Evolutionary conservation across 148 eudicot species (phyloP).

Genomic region (Chenopodium formosanum): DNA sequence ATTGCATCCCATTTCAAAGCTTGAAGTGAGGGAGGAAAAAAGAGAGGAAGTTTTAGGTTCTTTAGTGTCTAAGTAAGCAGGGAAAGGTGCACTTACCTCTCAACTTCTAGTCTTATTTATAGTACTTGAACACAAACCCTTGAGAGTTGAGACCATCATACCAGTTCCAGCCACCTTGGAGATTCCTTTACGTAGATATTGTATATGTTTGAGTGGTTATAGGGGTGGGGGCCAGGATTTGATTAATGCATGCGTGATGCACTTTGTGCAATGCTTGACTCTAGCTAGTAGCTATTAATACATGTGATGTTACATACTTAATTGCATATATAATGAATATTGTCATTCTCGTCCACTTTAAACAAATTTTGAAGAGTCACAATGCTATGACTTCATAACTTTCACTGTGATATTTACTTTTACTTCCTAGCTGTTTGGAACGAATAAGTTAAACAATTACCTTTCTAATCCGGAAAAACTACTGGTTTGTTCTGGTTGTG

Average conservation of each 20-base stretch:
- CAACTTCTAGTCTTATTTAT: conserved; percentile 33
- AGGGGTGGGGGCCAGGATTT: background rate
- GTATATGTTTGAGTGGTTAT: background rate
- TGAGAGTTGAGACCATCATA: conserved; percentile 11
- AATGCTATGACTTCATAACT: background rate
- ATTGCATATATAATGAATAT: background rate
- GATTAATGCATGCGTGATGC: conserved; percentile 17
- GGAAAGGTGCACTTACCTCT: conserved; percentile 22
- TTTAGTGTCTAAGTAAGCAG: conserved; percentile 4
- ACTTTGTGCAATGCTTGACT: background rate
- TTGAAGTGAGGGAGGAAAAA: conserved; percentile 5
- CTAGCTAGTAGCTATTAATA: background rate
- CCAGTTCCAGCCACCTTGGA: conserved; percentile 29
- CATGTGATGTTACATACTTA: background rate
- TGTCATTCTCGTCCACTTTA: background rate
- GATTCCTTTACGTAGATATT: conserved; percentile 26
- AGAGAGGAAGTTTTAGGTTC: conserved; percentile 1
- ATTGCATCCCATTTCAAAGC: conserved; percentile 30
- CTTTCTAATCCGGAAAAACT: background rate
- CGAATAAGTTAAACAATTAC: background rate
- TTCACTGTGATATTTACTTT: background rate
- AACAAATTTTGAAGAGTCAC: background rate
- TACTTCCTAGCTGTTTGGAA: background rate
- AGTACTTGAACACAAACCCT: conserved; percentile 28
- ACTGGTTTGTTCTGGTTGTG: background rate